Percentiles rank a stretch among this genome's conserved stretches.
Conservation (phyloP, 192 early-diverging fungal genomes). For the Gamsiella multidivaricata region DNA sequence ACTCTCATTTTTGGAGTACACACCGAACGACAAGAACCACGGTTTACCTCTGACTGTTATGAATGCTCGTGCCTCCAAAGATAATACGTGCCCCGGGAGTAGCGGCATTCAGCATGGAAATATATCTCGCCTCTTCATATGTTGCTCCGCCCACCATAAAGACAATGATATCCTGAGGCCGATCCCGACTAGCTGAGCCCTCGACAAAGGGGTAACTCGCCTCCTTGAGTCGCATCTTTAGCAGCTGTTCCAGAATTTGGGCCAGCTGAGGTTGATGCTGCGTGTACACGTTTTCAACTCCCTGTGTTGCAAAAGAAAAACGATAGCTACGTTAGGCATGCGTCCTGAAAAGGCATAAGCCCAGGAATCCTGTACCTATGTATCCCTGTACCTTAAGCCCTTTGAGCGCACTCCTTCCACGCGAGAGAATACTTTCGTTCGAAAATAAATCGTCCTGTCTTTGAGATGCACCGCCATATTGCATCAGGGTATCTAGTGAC, state of each 20-base stretch:
- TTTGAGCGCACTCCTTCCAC: conserved; percentile 90
- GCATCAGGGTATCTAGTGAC: conserved; percentile 76
- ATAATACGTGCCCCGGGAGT: conserved; percentile 83
- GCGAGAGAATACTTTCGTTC: conserved; percentile 86
- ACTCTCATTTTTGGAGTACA: no score
- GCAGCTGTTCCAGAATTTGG: conserved; percentile 78
- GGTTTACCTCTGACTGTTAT: conserved; percentile 80
- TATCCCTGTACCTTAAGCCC: conserved; percentile 90
- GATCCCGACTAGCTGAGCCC: conserved; percentile 54
- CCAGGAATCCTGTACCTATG: no score
- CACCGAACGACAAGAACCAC: no score
- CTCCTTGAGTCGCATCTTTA: conserved; percentile 86
- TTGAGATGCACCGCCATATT: conserved; percentile 81
- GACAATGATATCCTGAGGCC: conserved; percentile 95
- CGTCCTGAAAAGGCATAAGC: no score
- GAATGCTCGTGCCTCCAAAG: conserved; percentile 93
- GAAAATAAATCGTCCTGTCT: conserved; percentile 91
- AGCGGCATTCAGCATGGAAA: conserved; percentile 84
- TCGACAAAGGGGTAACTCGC: conserved; percentile 84
- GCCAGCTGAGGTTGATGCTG: conserved; percentile 92
- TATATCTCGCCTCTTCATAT: conserved; percentile 90
- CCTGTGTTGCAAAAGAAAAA: conserved; percentile 62
- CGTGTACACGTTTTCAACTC: conserved; percentile 98
- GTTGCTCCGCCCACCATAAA: conserved; percentile 98
- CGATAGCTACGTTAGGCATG: no score